Percentiles rank a stretch among this genome's conserved stretches.
These are phyloP conservation scores for Trichoderma simmonsii DNA, from an alignment of 2,329 filamentous ascomycete genomes.

Conservation along the genomic window DNA sequence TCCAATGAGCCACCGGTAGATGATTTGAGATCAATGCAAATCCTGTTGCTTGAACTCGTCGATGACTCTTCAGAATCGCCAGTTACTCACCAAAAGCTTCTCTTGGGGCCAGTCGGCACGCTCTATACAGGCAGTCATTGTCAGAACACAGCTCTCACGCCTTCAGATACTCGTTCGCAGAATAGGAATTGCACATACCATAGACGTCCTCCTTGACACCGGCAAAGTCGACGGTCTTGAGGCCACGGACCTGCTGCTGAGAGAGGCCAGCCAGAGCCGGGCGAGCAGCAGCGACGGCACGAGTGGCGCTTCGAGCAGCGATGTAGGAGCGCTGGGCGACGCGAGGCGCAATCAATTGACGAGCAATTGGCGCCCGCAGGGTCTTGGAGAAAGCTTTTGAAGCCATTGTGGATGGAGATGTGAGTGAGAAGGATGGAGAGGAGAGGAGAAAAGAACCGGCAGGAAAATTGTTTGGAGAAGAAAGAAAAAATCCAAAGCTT, in stretches of 20 bases:
- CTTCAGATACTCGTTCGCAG: not conserved
- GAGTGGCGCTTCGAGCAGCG: constrained; percentile 54
- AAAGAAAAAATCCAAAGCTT: not conserved
- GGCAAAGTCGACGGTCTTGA: constrained; percentile 99
- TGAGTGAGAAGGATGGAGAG: constrained; percentile 11
- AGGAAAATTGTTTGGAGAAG: not conserved
- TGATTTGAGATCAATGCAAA: not conserved
- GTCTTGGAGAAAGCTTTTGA: constrained; percentile 70
- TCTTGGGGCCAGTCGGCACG: constrained; percentile 97
- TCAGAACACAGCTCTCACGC: not conserved
- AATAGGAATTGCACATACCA: constrained; percentile 51
- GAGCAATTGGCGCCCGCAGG: constrained; percentile 60
- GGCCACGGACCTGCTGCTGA: constrained; percentile 76
- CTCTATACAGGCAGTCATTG: constrained; percentile 53
- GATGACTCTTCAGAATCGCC: not conserved
- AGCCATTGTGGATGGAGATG: constrained; percentile 58
- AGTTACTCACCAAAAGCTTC: constrained; percentile 82
- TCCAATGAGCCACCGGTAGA: not conserved
- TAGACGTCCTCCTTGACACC: constrained; percentile 93
- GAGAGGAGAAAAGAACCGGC: constrained; percentile 1
- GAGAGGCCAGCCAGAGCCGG: constrained; percentile 45
- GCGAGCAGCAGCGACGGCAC: constrained; percentile 52
- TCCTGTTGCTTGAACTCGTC: not conserved
- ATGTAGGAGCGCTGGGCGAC: constrained; percentile 62
- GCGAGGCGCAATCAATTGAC: constrained; percentile 60